Conservation (phyloP, 495 filamentous ascomycete species). For the Xanthoparmelia taractica region DNA sequence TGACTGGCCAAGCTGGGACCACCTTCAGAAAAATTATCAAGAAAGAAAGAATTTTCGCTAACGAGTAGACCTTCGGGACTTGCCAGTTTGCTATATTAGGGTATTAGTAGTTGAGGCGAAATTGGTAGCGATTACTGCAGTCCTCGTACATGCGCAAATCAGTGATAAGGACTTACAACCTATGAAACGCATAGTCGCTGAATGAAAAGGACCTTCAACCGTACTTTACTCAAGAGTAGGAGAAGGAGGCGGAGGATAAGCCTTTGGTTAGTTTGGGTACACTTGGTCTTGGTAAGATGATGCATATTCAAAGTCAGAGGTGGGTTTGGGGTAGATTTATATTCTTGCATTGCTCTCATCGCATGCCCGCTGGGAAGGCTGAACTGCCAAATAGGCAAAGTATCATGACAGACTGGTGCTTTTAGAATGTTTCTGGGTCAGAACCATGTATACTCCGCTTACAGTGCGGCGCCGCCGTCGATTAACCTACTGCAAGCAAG, state of each 20-base stretch:
- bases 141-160: not conserved
- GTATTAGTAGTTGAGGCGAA: not conserved
- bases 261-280: not conserved
- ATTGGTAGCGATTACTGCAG: not conserved
- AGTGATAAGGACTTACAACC: not conserved
- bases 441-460: too few relatives aligned
- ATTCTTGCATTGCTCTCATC: not conserved
- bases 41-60: not conserved
- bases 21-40: not conserved
- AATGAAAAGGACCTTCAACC: not conserved
- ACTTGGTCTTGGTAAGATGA: not conserved
- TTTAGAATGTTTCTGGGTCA: too few relatives aligned
- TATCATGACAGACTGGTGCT: too few relatives aligned
- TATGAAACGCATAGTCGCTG: not conserved
- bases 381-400: too few relatives aligned
- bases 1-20: not conserved
- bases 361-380: not conserved
- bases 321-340: not conserved
- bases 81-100: not conserved
- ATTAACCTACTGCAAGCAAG: too few relatives aligned
- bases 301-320: not conserved
- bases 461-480: too few relatives aligned
- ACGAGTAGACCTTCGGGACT: not conserved
- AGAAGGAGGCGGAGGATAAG: not conserved
- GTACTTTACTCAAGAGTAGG: not conserved